Base-by-base conservation (phyloP, 2,329 filamentous ascomycete species). In the Keithomyces neogunnii region DNA sequence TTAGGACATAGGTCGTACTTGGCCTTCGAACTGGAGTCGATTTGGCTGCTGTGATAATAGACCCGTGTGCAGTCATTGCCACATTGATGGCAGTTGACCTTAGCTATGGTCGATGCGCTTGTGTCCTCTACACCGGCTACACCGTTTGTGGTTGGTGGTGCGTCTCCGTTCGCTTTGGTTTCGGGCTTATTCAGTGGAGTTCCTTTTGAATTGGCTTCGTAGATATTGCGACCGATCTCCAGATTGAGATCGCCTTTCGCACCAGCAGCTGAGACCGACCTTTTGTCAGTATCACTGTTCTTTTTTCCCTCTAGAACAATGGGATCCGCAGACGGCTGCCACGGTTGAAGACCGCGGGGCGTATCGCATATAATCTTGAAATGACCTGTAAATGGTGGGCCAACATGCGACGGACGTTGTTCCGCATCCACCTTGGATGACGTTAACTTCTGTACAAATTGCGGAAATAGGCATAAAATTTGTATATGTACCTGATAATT, bases 341-440 rank as follows among this genome's bases (percentile, higher is more conserved):
- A 96, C 29, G 92, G 88, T 67, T 97, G 92, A 48, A 99, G 79
- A 38, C 93, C 93, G 53, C 93, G 85, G 49, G 93, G 93, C 1
- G 93, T 99, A 66, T 99, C 93, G 63, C 90, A 93, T 51, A 92
- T 92, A 55, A 97, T 85, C 67, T 89, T 87, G 79, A 99, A 99
- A 68, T 99, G 93, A 39, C 93, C 93, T 3, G 93, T 99, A 63
- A 96, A 97, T 5, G 93, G 93, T 3, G 93, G 92, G 1, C 92
- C 92, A 59, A 97, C 92, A 66, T 91, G 93, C 2, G 93, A 96
- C 8, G 93, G 93, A 53, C 93, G 82, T 59, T 93, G 91, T 65
- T 96, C 92, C 32, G 92, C 89, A 70, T 99, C 93, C 63, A 99
- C 92, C 92, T 97, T 19, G 56, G 45, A 61, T 55, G 56, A 32